A percentile compares a stretch with the other conserved stretches of the same genome.
Conservation (phyloP, 768 basidiomycete genomes). For the Gymnopilus dilepis region DNA sequence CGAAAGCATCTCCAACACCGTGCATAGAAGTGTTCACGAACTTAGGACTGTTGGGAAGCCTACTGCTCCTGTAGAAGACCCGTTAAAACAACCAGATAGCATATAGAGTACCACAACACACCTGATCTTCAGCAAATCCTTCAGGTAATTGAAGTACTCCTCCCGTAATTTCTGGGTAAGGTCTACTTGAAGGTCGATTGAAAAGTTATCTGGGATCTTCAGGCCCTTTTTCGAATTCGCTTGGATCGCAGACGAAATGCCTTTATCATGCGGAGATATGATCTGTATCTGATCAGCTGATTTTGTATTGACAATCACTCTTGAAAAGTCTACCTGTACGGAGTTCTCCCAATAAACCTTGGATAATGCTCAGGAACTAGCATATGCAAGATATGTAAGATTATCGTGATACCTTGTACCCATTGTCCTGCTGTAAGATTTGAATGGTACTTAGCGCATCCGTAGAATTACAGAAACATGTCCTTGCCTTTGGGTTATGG, state of each 20-base stretch:
- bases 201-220: conserved; percentile 33
- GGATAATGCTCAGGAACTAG: not conserved
- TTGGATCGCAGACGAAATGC: conserved; percentile 73
- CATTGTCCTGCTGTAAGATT: conserved; percentile 73
- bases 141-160: conserved; percentile 57
- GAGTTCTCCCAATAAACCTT: conserved; percentile 92
- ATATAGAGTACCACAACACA: conserved; percentile 18
- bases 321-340: conserved; percentile 60
- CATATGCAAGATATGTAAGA: not conserved
- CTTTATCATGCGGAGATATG: conserved; percentile 81
- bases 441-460: not conserved
- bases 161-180: conserved; percentile 62
- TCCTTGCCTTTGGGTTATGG: conserved; percentile 82
- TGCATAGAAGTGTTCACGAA: conserved; percentile 94
- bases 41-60: conserved; percentile 44
- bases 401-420: conserved; percentile 71
- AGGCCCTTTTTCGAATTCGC: conserved; percentile 54
- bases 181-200: conserved; percentile 56
- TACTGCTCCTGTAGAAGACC: conserved; percentile 36
- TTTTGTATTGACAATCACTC: not conserved
- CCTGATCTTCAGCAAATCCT: conserved; percentile 33
- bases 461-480: not conserved
- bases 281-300: conserved; percentile 53
- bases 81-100: not conserved
- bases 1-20: conserved; percentile 78